Evolutionary conservation across 441 rosid genomes (phyloP), one percentile per base, ranked within the genome.

Genomic region (Syzygium syzygioides): DNA sequence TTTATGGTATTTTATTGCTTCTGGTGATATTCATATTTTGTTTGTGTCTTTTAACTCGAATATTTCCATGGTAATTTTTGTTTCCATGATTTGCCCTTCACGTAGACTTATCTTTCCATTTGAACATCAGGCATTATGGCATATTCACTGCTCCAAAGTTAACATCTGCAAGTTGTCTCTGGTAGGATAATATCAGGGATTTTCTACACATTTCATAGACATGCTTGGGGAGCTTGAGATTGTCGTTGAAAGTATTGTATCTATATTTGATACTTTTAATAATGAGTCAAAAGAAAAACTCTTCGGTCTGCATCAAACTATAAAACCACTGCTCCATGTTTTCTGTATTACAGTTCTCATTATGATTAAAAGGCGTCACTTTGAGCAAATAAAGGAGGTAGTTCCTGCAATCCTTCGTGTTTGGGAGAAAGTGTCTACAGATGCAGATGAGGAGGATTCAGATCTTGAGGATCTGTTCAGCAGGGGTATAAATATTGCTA

Each of bases 341-440:
- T 93, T 88, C 55, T 85, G 64, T 62, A 28, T 89, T 85, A 83
- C 97, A 98, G 99, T 95, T 53, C 92, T 96, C 83, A 91, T 85
- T 87, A 94, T 89, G 87, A 90, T 94, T 90, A 91, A 88, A 91
- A 96, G 96, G 94, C 98, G 93, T 80, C 98, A 96, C 71, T 95
- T 93, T 89, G 94, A 97, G 92, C 99, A 97, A 90, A 90, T 94
- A 66, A 96, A 93, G 91, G 97, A 91, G 57, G 96, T 96, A 79
- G 88, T 95, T 89, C 98, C 97, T 55, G 89, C 96, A 86, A 90
- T 95, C 89, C 85, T 98, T 79, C 93, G 92, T 86, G 96, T 94
- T 85, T 89, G 96, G 89, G 93, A 93, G 92, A 93, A 79, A 60
- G 91, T 94, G 68, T 92, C 93, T 30, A 92, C 90, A 55, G 95